Evolutionary conservation across 345 rosid species (phyloP).

Genomic region (Populus deltoides): DNA sequence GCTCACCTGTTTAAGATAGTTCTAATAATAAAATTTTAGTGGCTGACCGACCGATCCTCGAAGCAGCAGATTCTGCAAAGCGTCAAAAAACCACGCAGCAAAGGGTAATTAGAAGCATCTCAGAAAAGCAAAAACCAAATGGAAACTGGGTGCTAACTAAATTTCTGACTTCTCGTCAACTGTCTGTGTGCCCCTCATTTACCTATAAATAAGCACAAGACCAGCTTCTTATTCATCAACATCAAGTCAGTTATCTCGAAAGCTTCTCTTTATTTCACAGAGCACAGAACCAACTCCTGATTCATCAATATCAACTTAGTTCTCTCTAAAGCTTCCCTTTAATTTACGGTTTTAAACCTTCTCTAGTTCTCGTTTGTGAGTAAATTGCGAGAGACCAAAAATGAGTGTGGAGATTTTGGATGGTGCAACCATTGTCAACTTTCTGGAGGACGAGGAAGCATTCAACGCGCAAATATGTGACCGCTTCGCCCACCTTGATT

Average conservation of each 20-base stretch:
- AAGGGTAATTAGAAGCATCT: background rate
- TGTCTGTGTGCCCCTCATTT: background rate
- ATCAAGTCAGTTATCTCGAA: background rate
- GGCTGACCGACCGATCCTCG: background rate
- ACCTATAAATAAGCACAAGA: background rate
- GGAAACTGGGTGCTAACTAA: background rate
- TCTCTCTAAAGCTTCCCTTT: background rate
- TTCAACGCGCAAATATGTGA: conserved; percentile 22
- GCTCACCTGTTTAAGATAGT: background rate
- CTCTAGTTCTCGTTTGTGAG: no score
- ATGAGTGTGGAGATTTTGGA: conserved; percentile 49
- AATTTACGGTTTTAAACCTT: background rate
- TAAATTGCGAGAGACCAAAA: background rate
- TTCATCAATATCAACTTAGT: background rate
- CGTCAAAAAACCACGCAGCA: background rate
- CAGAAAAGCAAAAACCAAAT: background rate
- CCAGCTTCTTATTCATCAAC: background rate
- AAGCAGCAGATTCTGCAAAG: background rate
- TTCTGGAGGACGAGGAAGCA: conserved; percentile 46
- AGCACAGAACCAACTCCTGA: background rate
- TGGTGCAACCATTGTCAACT: conserved; percentile 33
- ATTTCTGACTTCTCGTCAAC: background rate
- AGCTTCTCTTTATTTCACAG: background rate
- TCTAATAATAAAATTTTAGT: background rate
- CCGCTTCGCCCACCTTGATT: conserved; percentile 33